Evolutionary conservation across 495 filamentous ascomycete genomes (phyloP), one percentile per base, ranked within the genome.

Genomic region (Chaetomidium leptoderma): DNA sequence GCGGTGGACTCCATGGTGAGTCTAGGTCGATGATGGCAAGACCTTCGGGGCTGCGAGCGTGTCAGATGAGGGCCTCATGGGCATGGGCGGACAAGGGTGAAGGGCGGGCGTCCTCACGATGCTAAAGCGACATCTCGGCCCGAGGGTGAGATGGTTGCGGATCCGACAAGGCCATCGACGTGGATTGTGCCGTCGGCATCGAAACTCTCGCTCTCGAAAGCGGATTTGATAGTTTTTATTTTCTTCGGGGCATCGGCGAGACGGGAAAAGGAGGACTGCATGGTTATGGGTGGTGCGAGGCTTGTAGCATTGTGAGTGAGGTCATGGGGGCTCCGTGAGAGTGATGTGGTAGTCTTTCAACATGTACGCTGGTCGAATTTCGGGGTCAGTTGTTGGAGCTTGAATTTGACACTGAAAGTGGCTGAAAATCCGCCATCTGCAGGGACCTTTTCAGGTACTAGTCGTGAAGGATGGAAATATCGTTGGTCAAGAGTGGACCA

Each of bases 1-100:
- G 86, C 32, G 92, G 92, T 14, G 89, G 89, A 49, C 87, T 92
- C 71, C 90, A 92, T 14, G 91, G 91, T 14, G 84, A 91, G 73
- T 97, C 92, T 42, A 97, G 81, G 61, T 97, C 92, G 55, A 97
- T 91, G 64, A 97, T 88, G 72, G 93, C 86, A 33, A 97, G 82
- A 26, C 92, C 92, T 61, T 92, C 79, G 24, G 82, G 83, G n/a
- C 60, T 63, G 39, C 2, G 16, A 6, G 82, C 84, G 64, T 33
- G 24, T 55, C n/a, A 59, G 48, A 40, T 16, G 35, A 36, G 49
- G 6, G 16, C 26, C 53, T 37, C 11, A 29, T 26, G 35, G 16
- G 13, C 2, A 24, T 43, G 5, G 43, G 3, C 27, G 6, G 3
- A 30, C 5, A 27, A 26, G 19, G 36, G 6, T 11, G n/a, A 32